A percentile compares a stretch with the other conserved stretches of the same genome.
phyloP scores from a whole-genome alignment of 352 stramenopile species.

The Phytophthora syringae region DNA sequence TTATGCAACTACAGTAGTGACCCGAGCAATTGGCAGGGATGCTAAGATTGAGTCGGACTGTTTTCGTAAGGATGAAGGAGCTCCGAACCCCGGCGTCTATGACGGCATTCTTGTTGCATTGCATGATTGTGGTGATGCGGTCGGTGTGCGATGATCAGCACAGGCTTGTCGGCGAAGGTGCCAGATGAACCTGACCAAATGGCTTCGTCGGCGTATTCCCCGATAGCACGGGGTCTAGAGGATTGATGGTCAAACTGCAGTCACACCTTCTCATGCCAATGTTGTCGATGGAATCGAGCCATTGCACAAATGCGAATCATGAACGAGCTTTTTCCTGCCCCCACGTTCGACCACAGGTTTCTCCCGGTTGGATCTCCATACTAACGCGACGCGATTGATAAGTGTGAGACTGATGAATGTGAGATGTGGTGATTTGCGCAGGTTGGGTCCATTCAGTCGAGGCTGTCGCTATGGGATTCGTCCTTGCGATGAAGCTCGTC shows the following conservation, averaged over 20 bases:
- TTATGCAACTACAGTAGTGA: not conserved
- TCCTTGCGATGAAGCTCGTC: no score
- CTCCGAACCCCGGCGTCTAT: slow-evolving; percentile 82
- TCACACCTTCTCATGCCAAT: slow-evolving; percentile 66
- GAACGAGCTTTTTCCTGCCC: slow-evolving; percentile 29
- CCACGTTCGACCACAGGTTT: slow-evolving; percentile 31
- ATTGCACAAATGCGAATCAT: slow-evolving; percentile 46
- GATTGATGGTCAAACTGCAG: slow-evolving; percentile 61
- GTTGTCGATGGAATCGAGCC: slow-evolving; percentile 89
- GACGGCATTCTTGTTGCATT: slow-evolving; percentile 33
- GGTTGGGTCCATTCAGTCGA: no score
- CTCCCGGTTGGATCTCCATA: slow-evolving; percentile 38
- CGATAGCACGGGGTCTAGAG: slow-evolving; percentile 92
- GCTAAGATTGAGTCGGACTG: slow-evolving; percentile 16
- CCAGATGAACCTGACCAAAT: slow-evolving; percentile 76
- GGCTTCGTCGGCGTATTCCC: slow-evolving; percentile 67
- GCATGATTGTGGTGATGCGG: slow-evolving; percentile 31
- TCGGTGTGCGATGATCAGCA: slow-evolving; percentile 46
- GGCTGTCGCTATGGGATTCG: no score
- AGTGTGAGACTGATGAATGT: no score
- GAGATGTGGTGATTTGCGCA: no score
- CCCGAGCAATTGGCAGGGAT: slow-evolving; percentile 9
- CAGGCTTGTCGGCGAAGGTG: slow-evolving; percentile 91
- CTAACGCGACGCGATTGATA: slow-evolving; percentile 34
- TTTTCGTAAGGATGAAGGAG: slow-evolving; percentile 7